Evolutionary conservation across 1,284 basidiomycete genomes (phyloP).

Genomic region (Rhizopogon hawkerae): DNA sequence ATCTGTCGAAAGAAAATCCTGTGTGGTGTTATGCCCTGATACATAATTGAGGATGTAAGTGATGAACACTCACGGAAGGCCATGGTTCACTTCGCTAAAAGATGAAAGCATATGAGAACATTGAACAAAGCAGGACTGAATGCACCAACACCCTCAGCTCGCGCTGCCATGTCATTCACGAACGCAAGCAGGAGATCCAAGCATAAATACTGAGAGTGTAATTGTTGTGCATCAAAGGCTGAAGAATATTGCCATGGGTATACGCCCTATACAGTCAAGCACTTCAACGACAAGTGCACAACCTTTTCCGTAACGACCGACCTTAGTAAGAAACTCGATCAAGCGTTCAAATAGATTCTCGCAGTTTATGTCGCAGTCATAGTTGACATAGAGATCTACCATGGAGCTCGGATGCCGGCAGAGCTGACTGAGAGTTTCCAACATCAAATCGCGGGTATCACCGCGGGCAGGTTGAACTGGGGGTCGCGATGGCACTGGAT

Average conservation of each 20-base stretch:
- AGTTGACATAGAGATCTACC: constrained; percentile 94
- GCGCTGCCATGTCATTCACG: constrained; percentile 81
- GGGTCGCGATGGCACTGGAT: constrained; percentile 46
- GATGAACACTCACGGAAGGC: constrained; percentile 42
- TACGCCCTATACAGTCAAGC: constrained; percentile 49
- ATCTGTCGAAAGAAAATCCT: constrained; percentile 51
- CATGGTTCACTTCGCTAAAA: constrained; percentile 40
- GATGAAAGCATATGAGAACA: constrained; percentile 7
- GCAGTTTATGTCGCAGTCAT: constrained; percentile 94
- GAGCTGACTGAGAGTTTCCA: constrained; percentile 83
- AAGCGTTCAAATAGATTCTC: constrained; percentile 93
- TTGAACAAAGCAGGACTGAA: constrained; percentile 5
- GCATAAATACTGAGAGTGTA: constrained; percentile 80
- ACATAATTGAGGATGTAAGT: background rate
- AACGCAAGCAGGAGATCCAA: constrained; percentile 85
- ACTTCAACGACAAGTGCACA: background rate
- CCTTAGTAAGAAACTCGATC: constrained; percentile 85
- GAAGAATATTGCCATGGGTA: constrained; percentile 58
- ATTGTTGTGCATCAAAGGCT: constrained; percentile 61
- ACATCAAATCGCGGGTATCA: constrained; percentile 82
- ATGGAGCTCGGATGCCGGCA: constrained; percentile 81
- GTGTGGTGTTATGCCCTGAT: constrained; percentile 5
- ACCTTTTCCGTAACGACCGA: constrained; percentile 20
- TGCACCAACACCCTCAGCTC: constrained; percentile 60
- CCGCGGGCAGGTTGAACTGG: constrained; percentile 73